A percentile compares a stretch with the other conserved stretches of the same genome.
phyloP scores from a whole-genome alignment of 225 moss, liverwort and hornwort genomes.

The Marchantia polymorpha region DNA sequence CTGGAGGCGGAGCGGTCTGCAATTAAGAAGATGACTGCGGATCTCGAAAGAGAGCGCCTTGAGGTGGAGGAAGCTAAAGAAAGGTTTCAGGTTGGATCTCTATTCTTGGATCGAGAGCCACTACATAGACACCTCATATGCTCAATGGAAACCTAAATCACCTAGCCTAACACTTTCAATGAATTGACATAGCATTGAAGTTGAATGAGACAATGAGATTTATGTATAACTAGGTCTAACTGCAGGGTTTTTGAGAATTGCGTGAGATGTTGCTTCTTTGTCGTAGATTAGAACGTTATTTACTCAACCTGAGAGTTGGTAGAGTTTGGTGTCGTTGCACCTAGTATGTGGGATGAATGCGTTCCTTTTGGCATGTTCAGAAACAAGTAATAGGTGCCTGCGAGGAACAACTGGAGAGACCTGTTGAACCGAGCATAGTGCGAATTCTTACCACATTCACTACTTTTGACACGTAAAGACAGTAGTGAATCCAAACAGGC shows the following conservation, averaged over 20 bases:
- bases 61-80: conserved; percentile 19
- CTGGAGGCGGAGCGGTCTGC: conserved; percentile 13
- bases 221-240: too few relatives aligned
- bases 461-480: not conserved
- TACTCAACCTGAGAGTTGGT: not conserved
- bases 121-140: not conserved
- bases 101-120: not conserved
- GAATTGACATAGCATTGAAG: not conserved
- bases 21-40: conserved; percentile 13
- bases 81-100: conserved; percentile 13
- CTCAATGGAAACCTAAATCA: too few relatives aligned
- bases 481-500: not conserved
- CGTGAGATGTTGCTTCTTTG: not conserved
- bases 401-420: not conserved
- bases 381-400: not conserved
- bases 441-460: not conserved
- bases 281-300: not conserved
- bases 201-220: not conserved
- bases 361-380: not conserved
- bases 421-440: not conserved
- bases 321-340: not conserved
- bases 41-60: conserved; percentile 17
- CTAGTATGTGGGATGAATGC: not conserved
- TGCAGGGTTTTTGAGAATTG: too few relatives aligned
- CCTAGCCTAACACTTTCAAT: too few relatives aligned